Conservation (phyloP, 139 green algal genomes). For the Picochlorum costavermella region DNA sequence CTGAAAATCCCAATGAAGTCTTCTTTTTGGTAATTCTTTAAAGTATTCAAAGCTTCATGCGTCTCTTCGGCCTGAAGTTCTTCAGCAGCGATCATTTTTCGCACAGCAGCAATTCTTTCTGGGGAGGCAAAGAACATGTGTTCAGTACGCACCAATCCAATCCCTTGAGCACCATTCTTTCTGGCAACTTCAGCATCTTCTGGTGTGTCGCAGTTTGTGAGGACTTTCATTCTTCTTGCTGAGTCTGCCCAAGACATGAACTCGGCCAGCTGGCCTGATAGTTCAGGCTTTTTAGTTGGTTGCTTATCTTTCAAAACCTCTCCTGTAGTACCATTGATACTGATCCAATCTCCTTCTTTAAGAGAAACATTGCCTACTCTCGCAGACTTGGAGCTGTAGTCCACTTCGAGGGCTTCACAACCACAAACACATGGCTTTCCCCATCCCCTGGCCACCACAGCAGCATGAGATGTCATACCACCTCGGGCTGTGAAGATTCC, state of each 20-base stretch:
- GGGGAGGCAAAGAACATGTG: slow-evolving; percentile 88
- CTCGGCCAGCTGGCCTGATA: slow-evolving; percentile 47
- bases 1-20: slow-evolving; percentile 80
- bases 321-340: slow-evolving; percentile 68
- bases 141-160: slow-evolving; percentile 80
- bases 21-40: slow-evolving; percentile 63
- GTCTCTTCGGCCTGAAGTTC: slow-evolving; percentile 33
- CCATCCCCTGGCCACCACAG: slow-evolving; percentile 84
- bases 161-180: slow-evolving; percentile 75
- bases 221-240: slow-evolving; percentile 48
- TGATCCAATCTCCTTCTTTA: slow-evolving; percentile 68
- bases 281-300: slow-evolving; percentile 40
- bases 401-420: slow-evolving; percentile 56
- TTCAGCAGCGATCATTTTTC: slow-evolving; percentile 78
- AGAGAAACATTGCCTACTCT: slow-evolving; percentile 22
- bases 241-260: slow-evolving; percentile 85
- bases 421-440: slow-evolving; percentile 87
- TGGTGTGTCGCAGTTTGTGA: slow-evolving; percentile 84
- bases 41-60: slow-evolving; percentile 50
- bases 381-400: slow-evolving; percentile 45
- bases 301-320: slow-evolving; percentile 66
- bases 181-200: slow-evolving; percentile 54
- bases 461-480: slow-evolving; percentile 83
- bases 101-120: slow-evolving; percentile 70
- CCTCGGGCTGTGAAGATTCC: slow-evolving; percentile 77